A percentile compares a stretch with the other conserved stretches of the same genome.
Conservation (phyloP, 1,284 basidiomycete genomes). For the Neolentinus lepideus region DNA sequence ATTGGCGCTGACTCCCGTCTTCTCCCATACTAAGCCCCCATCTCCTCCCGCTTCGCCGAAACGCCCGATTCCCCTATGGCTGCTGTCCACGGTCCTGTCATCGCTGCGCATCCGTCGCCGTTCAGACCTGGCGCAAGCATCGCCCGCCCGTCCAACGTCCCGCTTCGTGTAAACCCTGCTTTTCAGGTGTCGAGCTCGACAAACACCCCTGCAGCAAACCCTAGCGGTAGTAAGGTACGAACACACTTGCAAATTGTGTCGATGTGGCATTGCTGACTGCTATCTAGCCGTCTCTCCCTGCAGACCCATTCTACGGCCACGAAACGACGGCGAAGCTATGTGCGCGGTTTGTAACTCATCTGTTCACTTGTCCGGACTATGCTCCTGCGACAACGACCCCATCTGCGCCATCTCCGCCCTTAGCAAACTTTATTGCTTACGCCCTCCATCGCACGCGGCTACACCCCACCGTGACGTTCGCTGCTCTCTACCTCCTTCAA, state of each 20-base stretch:
- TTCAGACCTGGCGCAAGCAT: constrained; percentile 18
- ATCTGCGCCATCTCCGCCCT: constrained; percentile 40
- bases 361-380: constrained; percentile 69
- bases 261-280: not conserved
- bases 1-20: not conserved
- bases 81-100: constrained; percentile 20
- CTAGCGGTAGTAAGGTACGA: not conserved
- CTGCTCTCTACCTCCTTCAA: constrained; percentile 79
- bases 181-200: not conserved
- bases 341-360: constrained; percentile 72
- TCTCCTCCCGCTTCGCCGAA: not conserved
- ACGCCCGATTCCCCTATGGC: constrained; percentile 18
- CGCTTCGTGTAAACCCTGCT: constrained; percentile 5
- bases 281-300: constrained; percentile 3
- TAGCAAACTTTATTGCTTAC: constrained; percentile 85
- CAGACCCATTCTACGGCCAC: constrained; percentile 78
- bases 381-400: constrained; percentile 30
- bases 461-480: constrained; percentile 77
- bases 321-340: constrained; percentile 59
- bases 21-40: not conserved
- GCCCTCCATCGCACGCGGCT: constrained; percentile 86
- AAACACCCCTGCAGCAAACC: not conserved
- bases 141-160: constrained; percentile 12
- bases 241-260: constrained; percentile 3
- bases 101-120: constrained; percentile 23